These are phyloP conservation scores for Boehmeria nivea DNA, from an alignment of 306 rosid species.

Conservation along the genomic window DNA sequence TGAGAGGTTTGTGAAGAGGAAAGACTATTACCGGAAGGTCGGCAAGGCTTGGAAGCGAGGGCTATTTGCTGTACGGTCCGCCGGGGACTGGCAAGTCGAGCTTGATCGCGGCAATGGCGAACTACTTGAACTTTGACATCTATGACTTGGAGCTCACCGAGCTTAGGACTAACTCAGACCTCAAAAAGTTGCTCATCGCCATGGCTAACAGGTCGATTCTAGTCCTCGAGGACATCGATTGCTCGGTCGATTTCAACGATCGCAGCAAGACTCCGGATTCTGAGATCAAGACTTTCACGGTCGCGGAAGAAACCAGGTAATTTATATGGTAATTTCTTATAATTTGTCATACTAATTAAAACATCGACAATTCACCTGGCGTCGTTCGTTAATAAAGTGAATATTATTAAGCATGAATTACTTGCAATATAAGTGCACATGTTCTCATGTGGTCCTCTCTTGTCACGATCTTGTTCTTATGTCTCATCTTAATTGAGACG, in stretches of 20 bases:
- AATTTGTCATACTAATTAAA: no score
- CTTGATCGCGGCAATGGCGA: constrained; percentile 80
- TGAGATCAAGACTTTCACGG: not conserved
- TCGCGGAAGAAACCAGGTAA: not conserved
- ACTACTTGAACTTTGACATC: constrained; percentile 52
- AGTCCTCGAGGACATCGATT: constrained; percentile 81
- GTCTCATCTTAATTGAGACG: no score
- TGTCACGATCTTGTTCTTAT: no score
- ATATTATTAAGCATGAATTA: no score
- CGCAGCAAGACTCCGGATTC: constrained; percentile 13
- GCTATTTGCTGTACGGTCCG: constrained; percentile 62
- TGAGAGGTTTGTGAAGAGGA: constrained; percentile 47
- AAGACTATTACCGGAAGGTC: constrained; percentile 48
- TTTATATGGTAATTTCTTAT: no score
- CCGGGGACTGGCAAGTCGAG: constrained; percentile 90
- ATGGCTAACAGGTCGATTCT: constrained; percentile 63
- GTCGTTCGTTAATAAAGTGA: no score
- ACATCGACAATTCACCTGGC: no score
- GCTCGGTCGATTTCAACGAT: constrained; percentile 45
- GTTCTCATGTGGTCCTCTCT: no score
- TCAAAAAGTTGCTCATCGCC: constrained; percentile 40
- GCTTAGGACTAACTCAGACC: constrained; percentile 30
- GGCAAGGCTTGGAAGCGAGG: constrained; percentile 92
- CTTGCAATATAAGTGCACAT: no score
- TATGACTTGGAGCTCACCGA: constrained; percentile 69